Evolutionary conservation across 768 basidiomycete genomes (phyloP).

Genomic region (Royoungia palumana): DNA sequence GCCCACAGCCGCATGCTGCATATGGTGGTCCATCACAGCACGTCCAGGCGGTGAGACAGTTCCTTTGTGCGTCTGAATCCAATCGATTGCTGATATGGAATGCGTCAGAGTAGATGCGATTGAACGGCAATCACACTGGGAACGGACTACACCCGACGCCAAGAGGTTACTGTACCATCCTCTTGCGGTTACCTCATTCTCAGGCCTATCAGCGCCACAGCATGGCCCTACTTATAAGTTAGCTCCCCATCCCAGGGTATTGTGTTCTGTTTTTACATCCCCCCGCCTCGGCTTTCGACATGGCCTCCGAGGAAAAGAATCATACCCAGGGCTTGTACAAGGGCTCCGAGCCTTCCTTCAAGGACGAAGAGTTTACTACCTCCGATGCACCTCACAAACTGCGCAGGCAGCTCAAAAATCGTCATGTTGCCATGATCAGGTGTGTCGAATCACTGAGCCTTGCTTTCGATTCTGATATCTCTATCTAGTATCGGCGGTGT

Average conservation of each 20-base stretch:
- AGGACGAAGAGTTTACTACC: conserved; percentile 20
- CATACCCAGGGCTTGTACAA: not conserved
- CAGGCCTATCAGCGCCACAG: conserved; percentile 3
- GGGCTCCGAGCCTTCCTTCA: conserved; percentile 13
- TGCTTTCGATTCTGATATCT: not conserved
- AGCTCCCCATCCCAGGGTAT: not conserved
- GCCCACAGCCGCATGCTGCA: no score
- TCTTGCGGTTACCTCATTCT: no score
- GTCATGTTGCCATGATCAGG: conserved; percentile 85
- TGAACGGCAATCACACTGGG: no score
- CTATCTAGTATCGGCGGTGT: conserved; percentile 56
- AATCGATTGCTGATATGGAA: no score
- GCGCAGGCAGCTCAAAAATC: conserved; percentile 65
- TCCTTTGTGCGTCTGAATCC: no score
- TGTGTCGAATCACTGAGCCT: conserved; percentile 12
- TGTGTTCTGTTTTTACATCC: not conserved
- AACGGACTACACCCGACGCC: no score
- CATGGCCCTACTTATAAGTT: not conserved
- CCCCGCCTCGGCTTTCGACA: not conserved
- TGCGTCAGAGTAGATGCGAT: no score
- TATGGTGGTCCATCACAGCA: no score
- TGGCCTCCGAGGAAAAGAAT: conserved; percentile 24
- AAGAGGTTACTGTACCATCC: no score
- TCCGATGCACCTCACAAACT: conserved; percentile 26
- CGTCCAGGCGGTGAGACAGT: no score